Evolutionary conservation across 768 basidiomycete species (phyloP), one percentile per base, ranked within the genome.

Genomic region (Suillus hirtellus): DNA sequence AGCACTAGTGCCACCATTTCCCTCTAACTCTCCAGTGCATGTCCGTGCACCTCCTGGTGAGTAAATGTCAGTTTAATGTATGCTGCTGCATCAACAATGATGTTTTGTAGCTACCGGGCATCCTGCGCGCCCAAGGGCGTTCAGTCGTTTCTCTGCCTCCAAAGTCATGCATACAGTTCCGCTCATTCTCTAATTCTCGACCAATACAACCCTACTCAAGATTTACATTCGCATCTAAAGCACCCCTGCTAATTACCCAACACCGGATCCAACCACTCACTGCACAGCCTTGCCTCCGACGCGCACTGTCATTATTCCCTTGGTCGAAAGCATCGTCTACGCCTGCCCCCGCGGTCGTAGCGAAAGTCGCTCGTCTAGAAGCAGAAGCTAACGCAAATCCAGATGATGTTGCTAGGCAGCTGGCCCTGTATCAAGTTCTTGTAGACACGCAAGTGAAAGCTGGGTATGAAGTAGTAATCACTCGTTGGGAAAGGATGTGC

Each of bases 401-500:
- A 1, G 78, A 88, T 65, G 87, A 93, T 76, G 75, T 90, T 24
- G 67, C 77, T 24, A 90, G 87, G 68, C 93, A 95, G 69, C 73
- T 94, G 62, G 80, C 85, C 3, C 77, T 93, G 15, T 89, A 86
- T 72, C 82, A 84, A 27, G 92, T 89, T 19, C 77, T 95, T 35
- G 68, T 84, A 24, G 84, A 84, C 0, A 89, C 89, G 0, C 84
- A 86, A 59, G 78, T 89, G 40, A 86, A 84, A 62, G 81, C 87
- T 14, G 92, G 86, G 0, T 88, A 88, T 72, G 88, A 92, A 63
- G 77, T 90, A 27, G 77, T 93, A 62, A 85, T 92, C 62, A 86
- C 79, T 69, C 85, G 92, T 61, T 95, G 93, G 92, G 92, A 95
- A 72, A 82, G 87, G 67, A 86, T 89, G 83, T 85, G 84, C 69